Base-by-base conservation (phyloP, 352 stramenopile species). In the Phytophthora idaei region DNA sequence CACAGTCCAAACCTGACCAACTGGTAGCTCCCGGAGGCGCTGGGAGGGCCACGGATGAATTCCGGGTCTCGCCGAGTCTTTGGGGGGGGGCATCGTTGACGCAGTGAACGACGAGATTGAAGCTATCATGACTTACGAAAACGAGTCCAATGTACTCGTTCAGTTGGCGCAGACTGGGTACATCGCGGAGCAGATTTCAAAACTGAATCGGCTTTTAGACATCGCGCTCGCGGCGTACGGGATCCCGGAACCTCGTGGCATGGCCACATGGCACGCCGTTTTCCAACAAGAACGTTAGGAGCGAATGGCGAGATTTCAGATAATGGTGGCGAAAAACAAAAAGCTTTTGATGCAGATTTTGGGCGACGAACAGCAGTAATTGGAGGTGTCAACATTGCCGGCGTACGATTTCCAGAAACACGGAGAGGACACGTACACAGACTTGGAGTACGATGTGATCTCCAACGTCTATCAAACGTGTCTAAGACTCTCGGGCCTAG, bases 381-480 rank as follows among this genome's bases (percentile, higher is more conserved):
- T 73, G 12, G 47, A 75, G 31, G 29, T 75, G n/a, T 47, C 76
- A 5, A 70, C 67, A 39, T 55, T 75, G 47, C 49, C 73, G 31
- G 53, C 62, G 9, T 73, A 78, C 32, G 71, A 78, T 41, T 59
- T 65, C 39, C 57, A 67, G 21, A 73, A 67, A 34, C 62, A 75
- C 42, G 29, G 49, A 1, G 50, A 70, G 4, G 62, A 71, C 7
- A 55, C 31, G 15, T 65, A 70, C 47, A 75, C 57, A 1, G 48
- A 78, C 10, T 17, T 71, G 27, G 71, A 78, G 62, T 57, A 29
- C 52, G 31, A 44, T 11, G 42, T 78, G n/a, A 55, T 78, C 3
- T 12, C 25, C 6, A 27, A 69, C 14, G 62, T 64, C 21, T 73
- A 73, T n/a, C 47, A 75, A 39, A 39, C 45, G 11, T 59, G 69